These are phyloP conservation scores for Dictyostelium citrinum DNA, from an alignment of 78 protist species.

Conservation along the genomic window DNA sequence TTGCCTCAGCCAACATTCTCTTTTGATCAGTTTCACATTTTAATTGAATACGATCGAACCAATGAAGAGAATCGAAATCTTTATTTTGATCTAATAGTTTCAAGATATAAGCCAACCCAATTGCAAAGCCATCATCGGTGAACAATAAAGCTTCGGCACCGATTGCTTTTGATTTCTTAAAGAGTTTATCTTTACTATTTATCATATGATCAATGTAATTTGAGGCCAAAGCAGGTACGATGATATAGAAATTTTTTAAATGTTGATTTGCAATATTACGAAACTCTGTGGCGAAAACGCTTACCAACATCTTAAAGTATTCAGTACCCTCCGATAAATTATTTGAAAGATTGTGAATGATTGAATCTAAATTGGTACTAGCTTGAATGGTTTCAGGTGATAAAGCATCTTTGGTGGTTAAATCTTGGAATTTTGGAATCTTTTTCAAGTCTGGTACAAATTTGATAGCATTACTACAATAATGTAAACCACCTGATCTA, in stretches of 20 bases:
- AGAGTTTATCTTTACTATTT: constrained; percentile 85
- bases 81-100: constrained; percentile 86
- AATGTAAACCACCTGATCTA: constrained; percentile 91
- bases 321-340: constrained; percentile 93
- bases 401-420: constrained; percentile 11
- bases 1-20: not conserved
- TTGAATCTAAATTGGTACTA: constrained; percentile 78
- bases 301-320: constrained; percentile 90
- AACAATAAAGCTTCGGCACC: constrained; percentile 76
- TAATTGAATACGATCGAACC: constrained; percentile 90
- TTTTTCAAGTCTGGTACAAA: constrained; percentile 91
- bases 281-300: constrained; percentile 81
- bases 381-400: constrained; percentile 68
- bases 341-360: constrained; percentile 63
- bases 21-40: constrained; percentile 45
- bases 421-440: constrained; percentile 87
- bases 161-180: constrained; percentile 62
- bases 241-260: constrained; percentile 84
- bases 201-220: constrained; percentile 91
- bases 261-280: constrained; percentile 76
- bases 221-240: constrained; percentile 94
- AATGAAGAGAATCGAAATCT: constrained; percentile 93
- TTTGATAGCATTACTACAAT: constrained; percentile 79
- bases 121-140: constrained; percentile 98
- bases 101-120: constrained; percentile 95